These are phyloP conservation scores for Podaxis sp. DNA, from an alignment of 768 basidiomycete species.

Conservation along the genomic window DNA sequence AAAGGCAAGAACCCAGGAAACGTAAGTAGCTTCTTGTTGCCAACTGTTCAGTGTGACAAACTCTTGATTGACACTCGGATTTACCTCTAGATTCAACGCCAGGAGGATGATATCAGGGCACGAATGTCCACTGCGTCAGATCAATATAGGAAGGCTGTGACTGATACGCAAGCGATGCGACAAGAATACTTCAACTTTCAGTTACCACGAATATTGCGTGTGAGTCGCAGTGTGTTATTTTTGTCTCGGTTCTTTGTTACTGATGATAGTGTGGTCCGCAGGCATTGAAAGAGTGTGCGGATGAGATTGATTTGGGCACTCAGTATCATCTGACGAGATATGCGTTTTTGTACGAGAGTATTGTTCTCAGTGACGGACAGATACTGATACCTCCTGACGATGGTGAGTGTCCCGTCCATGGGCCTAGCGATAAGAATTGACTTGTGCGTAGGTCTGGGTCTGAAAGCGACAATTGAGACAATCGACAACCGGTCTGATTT, in stretches of 20 bases:
- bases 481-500: conserved; percentile 97
- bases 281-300: conserved; percentile 92
- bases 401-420: conserved; percentile 37
- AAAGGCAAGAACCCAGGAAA: conserved; percentile 94
- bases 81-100: conserved; percentile 67
- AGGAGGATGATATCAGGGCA: conserved; percentile 91
- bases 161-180: conserved; percentile 84
- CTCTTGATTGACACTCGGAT: conserved; percentile 2
- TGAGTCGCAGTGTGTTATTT: conserved; percentile 39
- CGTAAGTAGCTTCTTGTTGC: conserved; percentile 35
- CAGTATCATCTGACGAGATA: conserved; percentile 97
- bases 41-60: neutral
- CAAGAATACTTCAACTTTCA: conserved; percentile 99
- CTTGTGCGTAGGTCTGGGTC: conserved; percentile 48
- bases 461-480: conserved; percentile 84
- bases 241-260: neutral
- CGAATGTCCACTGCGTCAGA: conserved; percentile 87
- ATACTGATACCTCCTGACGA: conserved; percentile 75
- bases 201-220: conserved; percentile 87
- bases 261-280: conserved; percentile 12
- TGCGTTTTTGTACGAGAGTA: conserved; percentile 91
- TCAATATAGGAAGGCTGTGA: conserved; percentile 85
- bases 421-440: neutral
- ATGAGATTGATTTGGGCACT: conserved; percentile 96
- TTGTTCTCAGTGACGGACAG: conserved; percentile 84